Percentiles rank a stretch among this genome's conserved stretches.
Evolutionary conservation across 148 eudicot genomes (phyloP).

Genomic region (Cornus suecica): DNA sequence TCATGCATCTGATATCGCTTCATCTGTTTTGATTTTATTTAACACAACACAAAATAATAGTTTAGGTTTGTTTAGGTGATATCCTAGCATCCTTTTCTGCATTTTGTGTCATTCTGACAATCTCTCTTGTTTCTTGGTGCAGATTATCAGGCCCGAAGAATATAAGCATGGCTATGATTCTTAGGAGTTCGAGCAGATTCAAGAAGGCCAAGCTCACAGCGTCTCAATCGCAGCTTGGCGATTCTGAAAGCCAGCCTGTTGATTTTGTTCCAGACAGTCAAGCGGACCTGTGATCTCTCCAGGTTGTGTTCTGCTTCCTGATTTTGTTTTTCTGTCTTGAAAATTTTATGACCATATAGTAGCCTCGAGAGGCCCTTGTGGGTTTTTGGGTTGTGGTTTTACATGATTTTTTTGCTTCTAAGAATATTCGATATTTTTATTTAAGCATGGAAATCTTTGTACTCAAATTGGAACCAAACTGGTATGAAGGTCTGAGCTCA

Average conservation of each 20-base stretch:
- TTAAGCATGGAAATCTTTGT: neutral
- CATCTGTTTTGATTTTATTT: neutral
- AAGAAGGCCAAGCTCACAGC: constrained; percentile 70
- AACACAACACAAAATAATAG: too few relatives aligned
- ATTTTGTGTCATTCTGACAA: neutral
- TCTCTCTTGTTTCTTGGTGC: constrained; percentile 12
- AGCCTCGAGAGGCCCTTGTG: neutral
- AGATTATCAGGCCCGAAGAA: constrained; percentile 30
- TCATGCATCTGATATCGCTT: neutral
- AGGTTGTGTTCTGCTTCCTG: neutral
- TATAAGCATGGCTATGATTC: constrained; percentile 35
- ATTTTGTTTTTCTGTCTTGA: neutral
- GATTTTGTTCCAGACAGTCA: constrained; percentile 74
- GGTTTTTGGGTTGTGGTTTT: neutral
- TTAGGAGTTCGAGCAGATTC: constrained; percentile 67
- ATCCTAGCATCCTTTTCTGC: neutral
- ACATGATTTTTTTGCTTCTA: too few relatives aligned
- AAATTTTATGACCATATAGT: neutral
- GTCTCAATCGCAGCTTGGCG: constrained; percentile 49
- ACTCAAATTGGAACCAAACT: neutral
- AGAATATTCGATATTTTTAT: too few relatives aligned
- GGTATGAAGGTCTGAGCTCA: neutral
- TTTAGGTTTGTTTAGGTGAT: too few relatives aligned
- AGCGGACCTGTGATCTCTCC: constrained; percentile 19
- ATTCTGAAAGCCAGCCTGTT: constrained; percentile 43